Conservation (phyloP, 148 eudicot species). For the Heliosperma pusillum region DNA sequence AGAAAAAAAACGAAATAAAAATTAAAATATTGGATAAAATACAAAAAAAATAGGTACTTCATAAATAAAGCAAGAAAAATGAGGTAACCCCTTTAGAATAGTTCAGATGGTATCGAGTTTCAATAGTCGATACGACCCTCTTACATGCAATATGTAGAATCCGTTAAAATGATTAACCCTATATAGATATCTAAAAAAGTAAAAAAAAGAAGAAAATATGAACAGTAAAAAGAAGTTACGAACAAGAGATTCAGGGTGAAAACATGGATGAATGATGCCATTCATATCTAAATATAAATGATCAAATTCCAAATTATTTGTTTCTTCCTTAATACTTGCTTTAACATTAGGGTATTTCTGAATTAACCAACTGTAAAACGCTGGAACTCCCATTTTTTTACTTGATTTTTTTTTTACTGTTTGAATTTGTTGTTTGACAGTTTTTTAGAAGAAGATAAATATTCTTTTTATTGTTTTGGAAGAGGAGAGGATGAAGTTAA, state of each 20-base stretch:
- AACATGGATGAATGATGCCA: slow-evolving; percentile 82
- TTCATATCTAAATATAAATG: slow-evolving; percentile 87
- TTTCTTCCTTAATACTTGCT: slow-evolving; percentile 54
- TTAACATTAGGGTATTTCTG: slow-evolving; percentile 71
- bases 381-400: slow-evolving; percentile 72
- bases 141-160: no score
- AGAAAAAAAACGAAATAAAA: no score
- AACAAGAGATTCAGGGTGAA: slow-evolving; percentile 36
- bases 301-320: slow-evolving; percentile 60
- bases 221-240: neutral
- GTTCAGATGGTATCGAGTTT: no score
- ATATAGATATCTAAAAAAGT: no score
- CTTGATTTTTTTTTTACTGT: neutral
- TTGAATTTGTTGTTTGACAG: neutral
- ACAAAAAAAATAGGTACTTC: no score
- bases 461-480: neutral
- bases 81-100: no score
- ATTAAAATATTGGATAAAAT: no score
- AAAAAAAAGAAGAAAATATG: no score
- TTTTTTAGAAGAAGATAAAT: neutral
- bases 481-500: neutral
- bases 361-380: slow-evolving; percentile 80
- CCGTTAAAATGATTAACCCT: no score
- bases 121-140: no score
- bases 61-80: no score